Percentiles rank a stretch among this genome's conserved stretches.
These are phyloP conservation scores for Aspergillus sclerotioniger DNA, from an alignment of 495 filamentous ascomycete species.

Conservation along the genomic window DNA sequence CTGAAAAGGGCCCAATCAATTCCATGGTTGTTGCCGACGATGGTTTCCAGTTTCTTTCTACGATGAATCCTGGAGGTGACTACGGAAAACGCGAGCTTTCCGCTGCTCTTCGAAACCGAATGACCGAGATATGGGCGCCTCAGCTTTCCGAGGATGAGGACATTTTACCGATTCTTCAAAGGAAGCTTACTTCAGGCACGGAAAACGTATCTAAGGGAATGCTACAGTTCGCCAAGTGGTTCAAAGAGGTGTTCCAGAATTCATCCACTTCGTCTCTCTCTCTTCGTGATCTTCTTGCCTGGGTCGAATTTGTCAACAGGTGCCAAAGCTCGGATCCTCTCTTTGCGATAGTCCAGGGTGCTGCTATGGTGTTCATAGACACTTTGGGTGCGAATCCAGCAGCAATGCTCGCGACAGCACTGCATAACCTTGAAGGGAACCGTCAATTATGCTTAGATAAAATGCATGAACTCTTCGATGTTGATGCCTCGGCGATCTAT, in stretches of 20 bases:
- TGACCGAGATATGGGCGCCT: constrained; percentile 99
- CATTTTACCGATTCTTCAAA: constrained; percentile 77
- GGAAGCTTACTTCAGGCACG: constrained; percentile 63
- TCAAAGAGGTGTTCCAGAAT: constrained; percentile 72
- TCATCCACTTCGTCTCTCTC: constrained; percentile 73
- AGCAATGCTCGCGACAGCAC: constrained; percentile 67
- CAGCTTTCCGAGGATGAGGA: constrained; percentile 75
- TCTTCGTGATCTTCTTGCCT: constrained; percentile 83
- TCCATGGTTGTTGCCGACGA: constrained; percentile 72
- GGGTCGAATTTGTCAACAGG: constrained; percentile 89
- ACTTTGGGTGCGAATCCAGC: constrained; percentile 92
- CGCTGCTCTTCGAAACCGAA: constrained; percentile 89
- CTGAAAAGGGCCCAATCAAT: constrained; percentile 85
- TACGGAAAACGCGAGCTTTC: constrained; percentile 98
- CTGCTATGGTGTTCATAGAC: constrained; percentile 94
- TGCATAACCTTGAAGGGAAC: constrained; percentile 57
- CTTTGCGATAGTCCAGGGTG: constrained; percentile 75
- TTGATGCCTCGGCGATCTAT: constrained; percentile 65
- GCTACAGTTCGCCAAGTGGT: constrained; percentile 90
- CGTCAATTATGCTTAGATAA: constrained; percentile 69
- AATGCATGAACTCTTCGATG: constrained; percentile 62
- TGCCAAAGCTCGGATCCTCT: constrained; percentile 46
- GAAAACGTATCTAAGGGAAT: constrained; percentile 52
- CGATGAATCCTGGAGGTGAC: constrained; percentile 98
- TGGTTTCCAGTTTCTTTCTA: constrained; percentile 94